These are phyloP conservation scores for Aureobasidium subglaciale DNA, from an alignment of 2,329 filamentous ascomycete genomes.

Conservation along the genomic window DNA sequence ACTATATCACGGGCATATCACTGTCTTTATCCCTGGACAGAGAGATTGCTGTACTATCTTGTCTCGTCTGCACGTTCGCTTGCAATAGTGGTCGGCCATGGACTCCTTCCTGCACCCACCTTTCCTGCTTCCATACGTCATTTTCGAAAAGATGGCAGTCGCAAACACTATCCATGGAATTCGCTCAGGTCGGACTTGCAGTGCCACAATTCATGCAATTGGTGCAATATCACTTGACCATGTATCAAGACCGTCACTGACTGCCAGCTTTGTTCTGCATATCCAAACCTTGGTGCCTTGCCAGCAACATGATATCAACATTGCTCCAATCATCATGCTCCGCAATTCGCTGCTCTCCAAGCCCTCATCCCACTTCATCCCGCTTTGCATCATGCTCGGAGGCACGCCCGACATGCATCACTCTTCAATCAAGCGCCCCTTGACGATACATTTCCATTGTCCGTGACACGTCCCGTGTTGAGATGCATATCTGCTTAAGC, in stretches of 20 bases:
- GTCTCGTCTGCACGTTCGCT: neutral
- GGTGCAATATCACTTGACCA: neutral
- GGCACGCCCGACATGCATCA: too few species aligned
- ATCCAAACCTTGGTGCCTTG: neutral
- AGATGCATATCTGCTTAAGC: too few species aligned
- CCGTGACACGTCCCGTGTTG: too few species aligned
- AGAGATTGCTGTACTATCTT: neutral
- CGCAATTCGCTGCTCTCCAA: neutral
- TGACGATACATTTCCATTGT: too few species aligned
- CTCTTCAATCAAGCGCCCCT: too few species aligned
- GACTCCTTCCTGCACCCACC: neutral
- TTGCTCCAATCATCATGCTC: neutral
- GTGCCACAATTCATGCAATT: neutral
- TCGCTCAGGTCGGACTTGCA: neutral
- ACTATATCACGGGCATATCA: too few species aligned
- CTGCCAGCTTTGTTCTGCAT: neutral
- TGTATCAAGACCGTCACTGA: neutral
- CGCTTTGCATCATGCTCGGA: too few species aligned
- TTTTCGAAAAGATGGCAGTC: neutral
- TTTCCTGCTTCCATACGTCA: slow-evolving; percentile 6
- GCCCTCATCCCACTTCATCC: neutral
- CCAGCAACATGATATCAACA: neutral
- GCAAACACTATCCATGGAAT: neutral
- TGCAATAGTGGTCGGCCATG: neutral
- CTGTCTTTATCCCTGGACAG: too few species aligned